Evolutionary conservation across 176 grass and related monocot species (phyloP).

Genomic region (Puya raimondii): DNA sequence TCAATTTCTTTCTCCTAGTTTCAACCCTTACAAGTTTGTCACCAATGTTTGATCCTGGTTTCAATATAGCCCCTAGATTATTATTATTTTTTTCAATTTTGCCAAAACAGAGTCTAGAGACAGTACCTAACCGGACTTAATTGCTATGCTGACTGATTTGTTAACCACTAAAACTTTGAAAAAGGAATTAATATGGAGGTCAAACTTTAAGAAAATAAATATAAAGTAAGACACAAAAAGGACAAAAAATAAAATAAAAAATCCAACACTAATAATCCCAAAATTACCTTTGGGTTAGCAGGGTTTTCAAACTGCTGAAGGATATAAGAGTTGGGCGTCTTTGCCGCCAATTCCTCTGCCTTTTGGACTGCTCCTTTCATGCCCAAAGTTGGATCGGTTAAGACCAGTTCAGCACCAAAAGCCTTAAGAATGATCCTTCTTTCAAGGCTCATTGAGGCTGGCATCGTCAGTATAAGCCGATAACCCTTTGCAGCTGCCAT

Average conservation of each 20-base stretch:
- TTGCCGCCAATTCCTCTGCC: conserved; percentile 61
- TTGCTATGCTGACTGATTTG: no score
- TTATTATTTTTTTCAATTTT: no score
- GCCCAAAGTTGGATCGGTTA: conserved; percentile 71
- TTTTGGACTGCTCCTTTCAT: conserved; percentile 75
- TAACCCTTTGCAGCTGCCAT: conserved; percentile 93
- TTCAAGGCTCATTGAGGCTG: conserved; percentile 79
- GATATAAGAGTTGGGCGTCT: conserved; percentile 61
- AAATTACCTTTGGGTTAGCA: conserved; percentile 69
- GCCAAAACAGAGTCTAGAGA: no score
- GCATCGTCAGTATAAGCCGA: conserved; percentile 71
- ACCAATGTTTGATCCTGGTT: no score
- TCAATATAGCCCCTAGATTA: no score
- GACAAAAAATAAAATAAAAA: not conserved
- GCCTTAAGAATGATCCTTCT: conserved; percentile 79
- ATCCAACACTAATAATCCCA: not conserved
- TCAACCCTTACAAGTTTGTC: no score
- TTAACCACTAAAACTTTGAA: no score
- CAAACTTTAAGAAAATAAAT: no score
- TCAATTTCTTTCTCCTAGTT: no score
- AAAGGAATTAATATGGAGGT: no score
- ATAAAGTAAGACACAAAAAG: no score
- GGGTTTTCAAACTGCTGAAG: conserved; percentile 91
- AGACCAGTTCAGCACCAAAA: conserved; percentile 67
- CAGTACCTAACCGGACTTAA: no score